Conservation (phyloP, 495 filamentous ascomycete species). For the Annulohypoxylon stygium region DNA sequence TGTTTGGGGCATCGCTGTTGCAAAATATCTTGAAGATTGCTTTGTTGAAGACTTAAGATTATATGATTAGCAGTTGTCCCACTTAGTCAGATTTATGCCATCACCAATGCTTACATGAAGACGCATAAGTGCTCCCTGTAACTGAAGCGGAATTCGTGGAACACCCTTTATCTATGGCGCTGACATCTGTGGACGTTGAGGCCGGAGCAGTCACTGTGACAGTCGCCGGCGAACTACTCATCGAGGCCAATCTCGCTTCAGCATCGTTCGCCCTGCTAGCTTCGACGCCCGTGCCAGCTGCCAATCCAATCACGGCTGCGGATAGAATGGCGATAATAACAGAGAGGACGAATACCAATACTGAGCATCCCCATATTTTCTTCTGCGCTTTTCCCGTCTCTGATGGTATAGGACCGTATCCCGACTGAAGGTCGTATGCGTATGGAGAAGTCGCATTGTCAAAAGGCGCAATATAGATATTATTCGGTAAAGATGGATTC, state of each 20-base stretch:
- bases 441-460: slow-evolving; percentile 27
- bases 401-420: slow-evolving; percentile 25
- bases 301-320: slow-evolving; percentile 59
- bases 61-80: slow-evolving; percentile 13
- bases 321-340: slow-evolving; percentile 57
- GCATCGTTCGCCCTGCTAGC: slow-evolving; percentile 56
- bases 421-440: slow-evolving; percentile 28
- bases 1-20: slow-evolving; percentile 52
- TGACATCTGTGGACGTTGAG: slow-evolving; percentile 33
- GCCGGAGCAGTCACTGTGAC: slow-evolving; percentile 41
- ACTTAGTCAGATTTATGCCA: neutral
- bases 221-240: slow-evolving; percentile 44
- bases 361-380: slow-evolving; percentile 53
- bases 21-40: slow-evolving; percentile 57
- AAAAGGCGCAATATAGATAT: slow-evolving; percentile 23
- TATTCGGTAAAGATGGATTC: slow-evolving; percentile 24
- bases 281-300: slow-evolving; percentile 59
- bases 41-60: slow-evolving; percentile 49
- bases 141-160: slow-evolving; percentile 47
- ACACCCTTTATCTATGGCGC: slow-evolving; percentile 55
- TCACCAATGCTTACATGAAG: slow-evolving; percentile 42
- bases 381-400: slow-evolving; percentile 28
- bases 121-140: slow-evolving; percentile 47
- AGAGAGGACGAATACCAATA: slow-evolving; percentile 58
- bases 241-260: slow-evolving; percentile 44